Evolutionary conservation across 2,329 filamentous ascomycete species (phyloP), one percentile per base, ranked within the genome.

Genomic region (Herpotrichia juniperi): DNA sequence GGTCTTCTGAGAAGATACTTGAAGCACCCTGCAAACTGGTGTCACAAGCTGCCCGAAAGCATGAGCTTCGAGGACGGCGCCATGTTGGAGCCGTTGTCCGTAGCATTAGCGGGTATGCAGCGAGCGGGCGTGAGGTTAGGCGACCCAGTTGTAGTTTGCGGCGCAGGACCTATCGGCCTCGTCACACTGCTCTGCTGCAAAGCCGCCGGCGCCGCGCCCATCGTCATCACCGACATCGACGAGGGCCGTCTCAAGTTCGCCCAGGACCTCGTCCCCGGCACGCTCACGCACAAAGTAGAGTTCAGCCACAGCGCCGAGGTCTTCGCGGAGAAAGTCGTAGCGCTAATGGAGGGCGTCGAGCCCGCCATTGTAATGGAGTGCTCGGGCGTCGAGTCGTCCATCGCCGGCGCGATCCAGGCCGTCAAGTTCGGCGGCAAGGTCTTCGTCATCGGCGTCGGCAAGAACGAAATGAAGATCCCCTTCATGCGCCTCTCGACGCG

Each of bases 391-490:
- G 93, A 97, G 80, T 91, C 87, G 77, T 93, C 88, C 73, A 89
- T 97, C 67, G 85, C 86, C 5, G 83, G 90, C 24, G 91, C 92
- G 47, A 93, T 97, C 72, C 94, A 93, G 83, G 87, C 90, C 9
- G 85, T 89, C 72, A 96, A 93, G 78, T 97, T 97, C 68, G 94
- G 93, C 60, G 93, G 94, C 65, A 96, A 96, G 77, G 93, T 97
- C 48, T 97, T 97, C 71, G 89, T 97, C 58, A 96, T 97, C 61
- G 93, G 93, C 34, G 93, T 97, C 2, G 94, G 93, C 61, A 93
- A 90, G 82, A 93, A 94, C 73, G 91, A 97, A 80, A 94, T 97
- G 80, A 91, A 85, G 76, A 89, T 97, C 58, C 93, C 93, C 24
- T 97, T 97, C 75, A 97, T 97, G 93, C 81, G 91, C 46, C 83